Conservation (phyloP, 768 basidiomycete genomes). For the Auriculariales sp. region DNA sequence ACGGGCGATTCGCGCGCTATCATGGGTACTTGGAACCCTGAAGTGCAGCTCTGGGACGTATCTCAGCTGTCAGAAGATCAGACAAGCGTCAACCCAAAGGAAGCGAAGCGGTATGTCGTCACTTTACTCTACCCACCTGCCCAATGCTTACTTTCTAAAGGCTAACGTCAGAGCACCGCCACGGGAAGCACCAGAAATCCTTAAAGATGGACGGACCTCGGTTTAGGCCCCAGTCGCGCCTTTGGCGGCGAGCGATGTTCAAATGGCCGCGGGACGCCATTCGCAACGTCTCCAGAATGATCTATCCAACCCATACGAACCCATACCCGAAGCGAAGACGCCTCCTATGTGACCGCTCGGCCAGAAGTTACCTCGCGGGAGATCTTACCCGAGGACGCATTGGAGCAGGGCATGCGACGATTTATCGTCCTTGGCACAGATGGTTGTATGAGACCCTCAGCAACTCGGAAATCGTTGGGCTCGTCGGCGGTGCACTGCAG, state of each 20-base stretch:
- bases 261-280: constrained; percentile 31
- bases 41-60: constrained; percentile 24
- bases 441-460: constrained; percentile 47
- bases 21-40: constrained; percentile 23
- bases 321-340: no score
- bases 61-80: constrained; percentile 25
- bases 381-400: constrained; percentile 18
- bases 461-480: constrained; percentile 73
- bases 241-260: constrained; percentile 28
- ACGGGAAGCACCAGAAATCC: constrained; percentile 12
- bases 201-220: constrained; percentile 24
- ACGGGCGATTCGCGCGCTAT: constrained; percentile 37
- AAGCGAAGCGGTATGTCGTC: constrained; percentile 13
- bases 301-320: no score
- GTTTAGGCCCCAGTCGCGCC: constrained; percentile 24
- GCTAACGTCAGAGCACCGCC: no score
- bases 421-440: constrained; percentile 89
- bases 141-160: no score
- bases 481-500: constrained; percentile 79
- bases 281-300: no score
- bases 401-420: no score
- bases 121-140: no score
- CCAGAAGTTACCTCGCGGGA: constrained; percentile 69
- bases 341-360: constrained; percentile 82
- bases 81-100: constrained; percentile 18